Evolutionary conservation across 1,284 basidiomycete species (phyloP).

Genomic region (Polyporus tsugae): DNA sequence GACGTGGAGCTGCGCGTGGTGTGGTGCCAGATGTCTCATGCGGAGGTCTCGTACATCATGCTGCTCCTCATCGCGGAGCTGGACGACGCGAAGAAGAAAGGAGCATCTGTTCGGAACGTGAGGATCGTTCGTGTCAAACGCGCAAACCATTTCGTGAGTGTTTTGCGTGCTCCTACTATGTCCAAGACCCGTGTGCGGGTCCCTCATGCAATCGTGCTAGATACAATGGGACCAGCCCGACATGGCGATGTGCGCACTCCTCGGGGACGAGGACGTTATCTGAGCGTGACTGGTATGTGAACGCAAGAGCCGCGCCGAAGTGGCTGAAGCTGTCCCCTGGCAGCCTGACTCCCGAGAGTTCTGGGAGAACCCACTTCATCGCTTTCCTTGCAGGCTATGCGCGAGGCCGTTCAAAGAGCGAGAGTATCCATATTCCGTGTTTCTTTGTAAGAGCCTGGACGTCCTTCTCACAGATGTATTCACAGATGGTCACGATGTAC

Average conservation of each 20-base stretch:
- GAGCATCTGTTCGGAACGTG: slow-evolving; percentile 16
- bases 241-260: slow-evolving; percentile 12
- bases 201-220: not conserved
- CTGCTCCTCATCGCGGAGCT: slow-evolving; percentile 16
- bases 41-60: slow-evolving; percentile 20
- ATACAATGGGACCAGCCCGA: slow-evolving; percentile 21
- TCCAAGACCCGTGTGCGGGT: not conserved
- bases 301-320: not conserved
- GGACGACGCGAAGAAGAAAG: slow-evolving; percentile 11
- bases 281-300: not conserved
- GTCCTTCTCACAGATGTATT: not conserved
- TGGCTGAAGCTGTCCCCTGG: not conserved
- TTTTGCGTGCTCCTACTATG: not conserved
- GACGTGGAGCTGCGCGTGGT: slow-evolving; percentile 25
- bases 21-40: slow-evolving; percentile 24
- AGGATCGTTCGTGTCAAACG: slow-evolving; percentile 16
- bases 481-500: not conserved
- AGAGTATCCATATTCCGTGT: not conserved
- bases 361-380: not conserved
- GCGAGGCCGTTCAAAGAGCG: not conserved
- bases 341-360: no score
- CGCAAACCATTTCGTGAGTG: slow-evolving; percentile 30
- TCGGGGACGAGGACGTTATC: slow-evolving; percentile 7
- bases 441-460: not conserved
- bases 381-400: no score